These are phyloP conservation scores for Leishmania major DNA, from an alignment of 208 protist species.

Conservation along the genomic window DNA sequence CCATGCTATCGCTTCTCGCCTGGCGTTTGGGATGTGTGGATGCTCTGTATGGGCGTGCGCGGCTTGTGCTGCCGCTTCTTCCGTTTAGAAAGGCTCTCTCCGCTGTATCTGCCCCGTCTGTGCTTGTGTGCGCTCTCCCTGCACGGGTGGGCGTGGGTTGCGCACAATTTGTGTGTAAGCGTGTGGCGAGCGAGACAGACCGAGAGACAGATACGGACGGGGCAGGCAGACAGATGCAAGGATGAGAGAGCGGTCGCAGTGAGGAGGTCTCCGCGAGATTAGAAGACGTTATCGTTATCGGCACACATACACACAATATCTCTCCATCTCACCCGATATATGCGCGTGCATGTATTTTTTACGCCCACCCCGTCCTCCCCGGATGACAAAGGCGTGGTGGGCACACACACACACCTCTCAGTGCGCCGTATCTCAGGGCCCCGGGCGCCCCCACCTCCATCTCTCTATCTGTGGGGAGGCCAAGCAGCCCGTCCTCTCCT, in stretches of 20 bases:
- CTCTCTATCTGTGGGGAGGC: neutral
- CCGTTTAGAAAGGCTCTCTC: neutral
- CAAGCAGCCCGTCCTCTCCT: neutral
- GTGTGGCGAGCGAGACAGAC: neutral
- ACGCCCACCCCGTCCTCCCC: too few species aligned
- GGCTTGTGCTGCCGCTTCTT: neutral
- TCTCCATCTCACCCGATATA: too few species aligned
- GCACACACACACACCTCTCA: neutral
- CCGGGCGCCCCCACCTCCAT: neutral
- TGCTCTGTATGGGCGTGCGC: neutral
- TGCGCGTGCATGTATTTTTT: too few species aligned
- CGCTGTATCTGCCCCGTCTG: neutral
- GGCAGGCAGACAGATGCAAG: neutral
- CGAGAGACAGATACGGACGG: neutral
- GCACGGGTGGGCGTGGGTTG: neutral
- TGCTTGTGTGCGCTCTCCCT: neutral
- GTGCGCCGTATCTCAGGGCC: neutral
- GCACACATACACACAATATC: neutral
- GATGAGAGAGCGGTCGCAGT: neutral
- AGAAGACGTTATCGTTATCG: neutral
- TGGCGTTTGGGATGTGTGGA: neutral
- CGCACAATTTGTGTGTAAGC: constrained; percentile 8
- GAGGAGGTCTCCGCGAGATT: neutral
- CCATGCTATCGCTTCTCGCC: neutral
- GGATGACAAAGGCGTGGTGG: too few species aligned